These are phyloP conservation scores for Cucumis melo DNA, from an alignment of 306 rosid genomes.

Conservation along the genomic window DNA sequence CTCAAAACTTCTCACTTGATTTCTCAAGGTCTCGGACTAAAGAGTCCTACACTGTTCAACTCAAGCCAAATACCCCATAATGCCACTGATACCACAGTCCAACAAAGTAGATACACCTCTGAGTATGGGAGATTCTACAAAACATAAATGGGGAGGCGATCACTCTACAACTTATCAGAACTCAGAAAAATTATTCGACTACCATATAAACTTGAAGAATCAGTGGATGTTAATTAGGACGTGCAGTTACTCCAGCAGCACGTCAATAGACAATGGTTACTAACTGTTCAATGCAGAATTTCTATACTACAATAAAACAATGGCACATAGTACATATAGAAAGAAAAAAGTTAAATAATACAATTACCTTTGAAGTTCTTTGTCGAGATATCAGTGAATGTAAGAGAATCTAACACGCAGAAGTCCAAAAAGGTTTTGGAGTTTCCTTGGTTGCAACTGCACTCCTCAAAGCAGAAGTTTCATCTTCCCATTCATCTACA, in stretches of 20 bases:
- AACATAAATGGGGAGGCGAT: background rate
- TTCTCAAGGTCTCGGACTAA: too few relatives aligned
- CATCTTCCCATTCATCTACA: background rate
- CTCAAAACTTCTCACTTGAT: too few relatives aligned
- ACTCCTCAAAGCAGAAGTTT: background rate
- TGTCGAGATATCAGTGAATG: background rate
- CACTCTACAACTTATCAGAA: background rate
- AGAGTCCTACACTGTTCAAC: too few relatives aligned
- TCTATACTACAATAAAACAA: background rate
- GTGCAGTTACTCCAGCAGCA: background rate
- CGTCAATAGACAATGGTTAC: background rate
- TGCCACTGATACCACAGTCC: background rate
- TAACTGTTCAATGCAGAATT: background rate
- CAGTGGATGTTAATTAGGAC: background rate
- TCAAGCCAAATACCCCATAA: background rate
- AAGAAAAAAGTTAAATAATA: background rate
- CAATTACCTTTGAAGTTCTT: background rate
- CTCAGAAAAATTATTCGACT: background rate
- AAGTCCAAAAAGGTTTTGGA: background rate
- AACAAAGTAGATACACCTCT: background rate
- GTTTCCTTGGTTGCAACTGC: background rate
- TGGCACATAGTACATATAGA: background rate
- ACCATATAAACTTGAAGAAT: background rate
- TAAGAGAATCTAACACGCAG: background rate
- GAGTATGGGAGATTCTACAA: background rate